Base-by-base conservation (phyloP, 2,329 filamentous ascomycete genomes). In the Leptographium galeiforme region DNA sequence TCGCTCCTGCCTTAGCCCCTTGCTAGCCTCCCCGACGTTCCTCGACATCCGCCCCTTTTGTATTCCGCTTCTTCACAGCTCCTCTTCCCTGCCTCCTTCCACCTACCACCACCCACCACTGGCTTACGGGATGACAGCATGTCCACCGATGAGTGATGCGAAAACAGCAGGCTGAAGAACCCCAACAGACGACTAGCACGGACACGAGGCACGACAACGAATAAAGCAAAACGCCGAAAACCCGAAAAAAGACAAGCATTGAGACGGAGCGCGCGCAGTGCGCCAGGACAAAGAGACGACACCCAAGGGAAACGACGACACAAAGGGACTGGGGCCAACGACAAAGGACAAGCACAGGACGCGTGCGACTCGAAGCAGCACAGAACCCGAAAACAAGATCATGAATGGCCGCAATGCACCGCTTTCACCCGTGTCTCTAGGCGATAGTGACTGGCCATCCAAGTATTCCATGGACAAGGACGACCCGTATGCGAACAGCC, bases 371-470 rank as follows among this genome's bases (percentile, higher is more conserved):
- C 10, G 34, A 32, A 51, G 30, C 38, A 36, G 25, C 50, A 11
- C 30, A 25, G 4, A 32, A 39, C 47, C 39, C 6, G 44, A 34
- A 39, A 13, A 45, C 56, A 53, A 58, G 61, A 78, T 68, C 72
- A 87, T 87, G 84, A 87, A 81, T 73, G 78, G 75, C 66, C 79
- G 79, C 71, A 82, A 85, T 78, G 83, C 81, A 71, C 84, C 84
- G 66, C 76, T 90, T 67, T 90, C 88, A 65, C 87, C 88, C 65
- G 78, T 89, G 67, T 93, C 87, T 71, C 72, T 87, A 76, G 84
- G 85, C 67, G 87, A 84, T 67, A 89, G 82, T 74, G 88, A 93
- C 67, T 93, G 85, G 84, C 86, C 85, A 49, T 79, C 76, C 64
- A 87, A 88, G 58, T 70, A 56, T n/a, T 57, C 71, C 58, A 65